These are phyloP conservation scores for Nitzschia inconspicua DNA, from an alignment of 108 stramenopile genomes.

Conservation along the genomic window DNA sequence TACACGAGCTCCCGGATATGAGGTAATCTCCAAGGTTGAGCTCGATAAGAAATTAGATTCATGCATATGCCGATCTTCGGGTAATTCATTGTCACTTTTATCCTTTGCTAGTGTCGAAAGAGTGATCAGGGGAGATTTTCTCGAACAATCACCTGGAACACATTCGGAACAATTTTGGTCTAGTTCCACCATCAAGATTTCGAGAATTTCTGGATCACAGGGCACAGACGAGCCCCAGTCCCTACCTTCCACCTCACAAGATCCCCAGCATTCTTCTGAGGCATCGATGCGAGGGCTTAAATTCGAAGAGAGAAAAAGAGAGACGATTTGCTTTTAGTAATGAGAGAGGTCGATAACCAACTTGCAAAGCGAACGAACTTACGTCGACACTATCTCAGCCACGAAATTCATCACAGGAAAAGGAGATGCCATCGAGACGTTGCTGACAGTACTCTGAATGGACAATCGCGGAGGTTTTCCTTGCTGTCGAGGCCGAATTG, in stretches of 20 bases:
- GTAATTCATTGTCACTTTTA: no score
- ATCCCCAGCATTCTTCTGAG: slow-evolving; percentile 70
- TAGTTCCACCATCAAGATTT: slow-evolving; percentile 36
- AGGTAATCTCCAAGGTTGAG: no score
- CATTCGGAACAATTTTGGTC: slow-evolving; percentile 32
- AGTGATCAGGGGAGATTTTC: no score
- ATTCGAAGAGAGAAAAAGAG: neutral
- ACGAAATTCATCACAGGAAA: neutral
- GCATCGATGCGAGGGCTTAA: no score
- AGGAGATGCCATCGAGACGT: slow-evolving; percentile 2
- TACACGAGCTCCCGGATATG: no score
- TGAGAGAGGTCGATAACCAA: neutral
- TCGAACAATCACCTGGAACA: no score
- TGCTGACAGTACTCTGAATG: slow-evolving; percentile 2
- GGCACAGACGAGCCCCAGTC: slow-evolving; percentile 74
- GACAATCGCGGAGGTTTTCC: slow-evolving; percentile 28
- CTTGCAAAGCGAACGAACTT: neutral
- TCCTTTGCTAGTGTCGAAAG: no score
- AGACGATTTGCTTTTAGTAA: neutral
- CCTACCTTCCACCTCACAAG: slow-evolving; percentile 53
- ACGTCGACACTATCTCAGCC: slow-evolving; percentile 7
- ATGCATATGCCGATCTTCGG: no score
- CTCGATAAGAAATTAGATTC: no score
- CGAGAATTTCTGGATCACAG: slow-evolving; percentile 36
- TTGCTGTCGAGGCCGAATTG: slow-evolving; percentile 3